Base-by-base conservation (phyloP, 129 eudicot species). In the Calendula officinalis region DNA sequence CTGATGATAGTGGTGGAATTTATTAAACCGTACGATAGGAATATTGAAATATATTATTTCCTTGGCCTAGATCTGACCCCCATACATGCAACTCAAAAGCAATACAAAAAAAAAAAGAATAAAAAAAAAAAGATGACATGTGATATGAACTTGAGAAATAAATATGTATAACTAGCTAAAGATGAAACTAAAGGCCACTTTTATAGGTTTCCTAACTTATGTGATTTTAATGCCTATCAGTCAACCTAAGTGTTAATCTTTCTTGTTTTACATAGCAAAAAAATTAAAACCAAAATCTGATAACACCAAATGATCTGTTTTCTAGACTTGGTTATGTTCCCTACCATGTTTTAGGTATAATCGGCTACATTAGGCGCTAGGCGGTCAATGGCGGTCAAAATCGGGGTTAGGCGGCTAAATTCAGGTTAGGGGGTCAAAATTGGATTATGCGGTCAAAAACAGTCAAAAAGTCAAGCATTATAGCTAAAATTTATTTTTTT, bases 191-290 rank as follows among this genome's bases (percentile, higher is more conserved):
- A 71, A 66, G 53, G 69, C 13, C 76, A 62, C 17, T 40, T 61
- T 16, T 61, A 62, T 71, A 51, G 76, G 76, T 15, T 62, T 69
- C 32, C 38, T 42, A 22, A 52, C 70, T 53, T 62, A 54, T 55
- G 54, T 44, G 32, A 60, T 32, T 33, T 39, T 27, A 33, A 68
- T 55, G 46, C 36, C 17, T 68, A 43, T 56, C 16, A 14, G 32
- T 34, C 15, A n/a, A 47, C 15, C 53, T 47, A 13, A 47, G 7
- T 47, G 2, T 47, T 5, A 12, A 47, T 12, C 13, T 5, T 8
- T 47, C 5, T 13, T 8, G 8, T 47, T 5, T 13, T 8, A 3
- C 8, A 47, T 13, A 47, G 27, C 17, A 14, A 47, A 46, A 46
- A 17, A 46, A n/a, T 3, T 12, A 47, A 47, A 47, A 47, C 27